Conservation (phyloP, 371 early-diverging fungal species). For the Cokeromyces recurvatus region DNA sequence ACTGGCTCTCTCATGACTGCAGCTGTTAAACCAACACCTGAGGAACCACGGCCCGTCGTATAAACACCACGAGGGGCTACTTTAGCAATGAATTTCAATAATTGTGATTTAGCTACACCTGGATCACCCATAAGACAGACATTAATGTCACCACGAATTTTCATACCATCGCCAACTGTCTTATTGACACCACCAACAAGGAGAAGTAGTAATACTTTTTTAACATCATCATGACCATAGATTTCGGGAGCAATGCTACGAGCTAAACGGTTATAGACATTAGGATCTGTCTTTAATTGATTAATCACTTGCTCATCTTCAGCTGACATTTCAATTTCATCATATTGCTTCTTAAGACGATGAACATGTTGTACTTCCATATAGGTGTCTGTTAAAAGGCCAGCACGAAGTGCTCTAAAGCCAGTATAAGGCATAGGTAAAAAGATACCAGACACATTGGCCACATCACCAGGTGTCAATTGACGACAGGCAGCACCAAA, state of each 20-base stretch:
- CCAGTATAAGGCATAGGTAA: constrained; percentile 95
- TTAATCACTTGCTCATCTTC: constrained; percentile 61
- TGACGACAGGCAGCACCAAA: constrained; percentile 80
- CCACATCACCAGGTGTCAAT: constrained; percentile 91
- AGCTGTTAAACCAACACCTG: constrained; percentile 96
- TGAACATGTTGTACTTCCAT: constrained; percentile 85
- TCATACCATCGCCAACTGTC: constrained; percentile 86
- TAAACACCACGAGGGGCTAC: constrained; percentile 90
- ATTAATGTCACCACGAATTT: constrained; percentile 94
- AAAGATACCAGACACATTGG: constrained; percentile 87
- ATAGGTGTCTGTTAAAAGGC: constrained; percentile 95
- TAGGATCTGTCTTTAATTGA: constrained; percentile 61
- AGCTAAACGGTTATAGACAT: constrained; percentile 84
- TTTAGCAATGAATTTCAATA: constrained; percentile 84
- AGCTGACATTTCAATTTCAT: constrained; percentile 67
- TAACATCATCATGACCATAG: constrained; percentile 95
- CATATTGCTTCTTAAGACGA: constrained; percentile 86
- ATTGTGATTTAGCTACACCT: constrained; percentile 95
- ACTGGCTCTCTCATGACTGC: constrained; percentile 83
- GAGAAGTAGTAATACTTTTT: constrained; percentile 86
- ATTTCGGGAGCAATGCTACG: constrained; percentile 96
- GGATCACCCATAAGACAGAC: constrained; percentile 99
- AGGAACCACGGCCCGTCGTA: constrained; percentile 88
- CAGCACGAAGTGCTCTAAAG: constrained; percentile 88
- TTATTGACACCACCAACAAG: constrained; percentile 90